phyloP scores from a whole-genome alignment of 2,329 filamentous ascomycete species.

The Dactylellina sp. region DNA sequence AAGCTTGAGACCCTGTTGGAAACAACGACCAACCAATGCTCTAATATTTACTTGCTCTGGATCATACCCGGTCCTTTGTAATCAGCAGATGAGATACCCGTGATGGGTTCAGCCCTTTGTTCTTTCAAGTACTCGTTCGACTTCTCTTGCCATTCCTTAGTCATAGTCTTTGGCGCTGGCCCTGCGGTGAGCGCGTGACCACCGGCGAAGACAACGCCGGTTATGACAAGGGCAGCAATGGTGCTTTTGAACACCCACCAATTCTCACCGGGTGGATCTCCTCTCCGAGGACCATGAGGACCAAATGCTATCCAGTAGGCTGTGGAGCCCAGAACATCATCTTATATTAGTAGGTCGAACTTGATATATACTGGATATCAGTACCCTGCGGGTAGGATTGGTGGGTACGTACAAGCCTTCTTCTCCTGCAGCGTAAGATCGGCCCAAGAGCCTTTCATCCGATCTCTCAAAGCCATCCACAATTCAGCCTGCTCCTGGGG shows the following conservation, averaged over 20 bases:
- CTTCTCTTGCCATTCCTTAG: constrained; percentile 95
- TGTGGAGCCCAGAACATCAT: constrained; percentile 67
- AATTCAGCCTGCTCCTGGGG: constrained; percentile 99
- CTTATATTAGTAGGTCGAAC: no score
- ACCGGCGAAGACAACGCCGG: constrained; percentile 76
- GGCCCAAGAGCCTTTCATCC: constrained; percentile 98
- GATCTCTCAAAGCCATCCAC: constrained; percentile 97
- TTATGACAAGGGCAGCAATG: constrained; percentile 74
- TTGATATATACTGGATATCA: no score
- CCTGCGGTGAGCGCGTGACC: constrained; percentile 77
- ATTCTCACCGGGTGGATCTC: constrained; percentile 83
- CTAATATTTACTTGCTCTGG: constrained; percentile 66
- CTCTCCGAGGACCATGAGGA: constrained; percentile 89
- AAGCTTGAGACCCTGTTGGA: no score
- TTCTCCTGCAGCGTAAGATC: constrained; percentile 97
- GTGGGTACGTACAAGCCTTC: constrained; percentile 86
- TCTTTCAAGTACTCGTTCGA: constrained; percentile 91
- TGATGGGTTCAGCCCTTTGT: constrained; percentile 87
- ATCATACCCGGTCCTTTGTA: constrained; percentile 83
- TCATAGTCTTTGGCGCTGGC: constrained; percentile 85
- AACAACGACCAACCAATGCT: no score
- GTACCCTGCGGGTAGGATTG: no score
- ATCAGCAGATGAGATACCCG: constrained; percentile 81
- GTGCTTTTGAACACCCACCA: constrained; percentile 82
- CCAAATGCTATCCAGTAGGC: constrained; percentile 99